Percentiles rank a stretch among this genome's conserved stretches.
Conservation (phyloP, 108 stramenopile genomes). For the Cafeteria roenbergensis region DNA sequence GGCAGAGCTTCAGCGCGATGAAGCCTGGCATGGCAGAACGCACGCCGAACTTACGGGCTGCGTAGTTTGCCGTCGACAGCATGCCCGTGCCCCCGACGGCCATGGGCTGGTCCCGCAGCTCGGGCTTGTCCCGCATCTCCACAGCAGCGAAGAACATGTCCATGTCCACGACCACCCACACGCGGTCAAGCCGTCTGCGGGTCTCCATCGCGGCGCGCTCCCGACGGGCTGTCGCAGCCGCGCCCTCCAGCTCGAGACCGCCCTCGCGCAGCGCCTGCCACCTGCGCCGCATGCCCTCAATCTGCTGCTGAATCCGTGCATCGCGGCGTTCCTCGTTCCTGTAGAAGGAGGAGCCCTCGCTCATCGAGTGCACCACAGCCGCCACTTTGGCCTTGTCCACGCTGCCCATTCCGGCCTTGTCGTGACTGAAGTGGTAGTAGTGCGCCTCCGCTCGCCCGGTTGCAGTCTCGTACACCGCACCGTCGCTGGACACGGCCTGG, state of each 20-base stretch:
- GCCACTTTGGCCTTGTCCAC: conserved; percentile 40
- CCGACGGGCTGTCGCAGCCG: neutral
- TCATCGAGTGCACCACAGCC: conserved; percentile 42
- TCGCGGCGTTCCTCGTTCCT: conserved; percentile 30
- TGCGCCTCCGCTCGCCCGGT: no score
- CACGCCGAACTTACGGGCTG: conserved; percentile 75
- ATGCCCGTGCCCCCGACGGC: conserved; percentile 69
- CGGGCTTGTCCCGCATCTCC: conserved; percentile 59
- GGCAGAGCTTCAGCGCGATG: conserved; percentile 57
- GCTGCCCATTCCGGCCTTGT: conserved; percentile 39
- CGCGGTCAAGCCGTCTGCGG: conserved; percentile 9
- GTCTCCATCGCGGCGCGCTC: conserved; percentile 17
- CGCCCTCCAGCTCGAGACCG: neutral
- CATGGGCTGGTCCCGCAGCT: conserved; percentile 64
- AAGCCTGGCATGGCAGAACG: conserved; percentile 94
- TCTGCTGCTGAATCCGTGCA: conserved; percentile 17
- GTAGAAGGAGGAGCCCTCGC: conserved; percentile 33
- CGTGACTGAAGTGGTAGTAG: no score
- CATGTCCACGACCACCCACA: conserved; percentile 77
- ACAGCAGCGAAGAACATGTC: conserved; percentile 81
- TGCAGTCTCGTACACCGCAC: no score
- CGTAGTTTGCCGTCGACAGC: conserved; percentile 82
- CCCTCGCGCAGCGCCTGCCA: neutral
- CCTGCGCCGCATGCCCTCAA: conserved; percentile 24
- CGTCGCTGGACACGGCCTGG: no score